Percentiles rank a stretch among this genome's conserved stretches.
Evolutionary conservation across 768 basidiomycete species (phyloP).

Genomic region (Leucocoprinus leucothites): DNA sequence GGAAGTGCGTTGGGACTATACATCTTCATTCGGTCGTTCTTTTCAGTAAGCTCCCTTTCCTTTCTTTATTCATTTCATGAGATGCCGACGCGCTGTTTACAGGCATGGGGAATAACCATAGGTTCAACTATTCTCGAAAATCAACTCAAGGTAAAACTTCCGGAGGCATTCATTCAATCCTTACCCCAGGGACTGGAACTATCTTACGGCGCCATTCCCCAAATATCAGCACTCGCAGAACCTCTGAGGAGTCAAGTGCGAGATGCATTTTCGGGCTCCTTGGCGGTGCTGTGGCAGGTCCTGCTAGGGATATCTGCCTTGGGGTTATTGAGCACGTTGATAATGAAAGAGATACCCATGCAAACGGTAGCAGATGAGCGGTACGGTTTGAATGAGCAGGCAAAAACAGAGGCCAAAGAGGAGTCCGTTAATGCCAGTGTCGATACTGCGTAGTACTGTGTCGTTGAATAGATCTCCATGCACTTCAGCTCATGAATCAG

Average conservation of each 20-base stretch:
- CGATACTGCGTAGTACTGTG: background rate
- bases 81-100: conserved; percentile 1
- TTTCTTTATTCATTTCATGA: background rate
- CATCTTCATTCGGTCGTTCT: conserved; percentile 34
- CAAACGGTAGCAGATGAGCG: conserved; percentile 26
- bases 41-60: conserved; percentile 21
- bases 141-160: conserved; percentile 38
- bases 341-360: conserved; percentile 33
- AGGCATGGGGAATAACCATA: conserved; percentile 53
- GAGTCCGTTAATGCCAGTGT: background rate
- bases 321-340: conserved; percentile 30
- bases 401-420: conserved; percentile 1
- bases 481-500: too few species aligned
- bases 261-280: conserved; percentile 37
- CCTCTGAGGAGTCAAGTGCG: conserved; percentile 31
- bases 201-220: conserved; percentile 42
- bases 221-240: conserved; percentile 30
- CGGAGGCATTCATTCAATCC: conserved; percentile 29
- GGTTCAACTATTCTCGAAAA: conserved; percentile 51
- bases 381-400: conserved; percentile 26
- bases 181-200: conserved; percentile 35
- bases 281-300: conserved; percentile 39
- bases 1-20: conserved; percentile 44
- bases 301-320: conserved; percentile 36
- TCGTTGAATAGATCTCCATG: too few species aligned